Conservation (phyloP, 2,329 filamentous ascomycete genomes). For the Teratosphaeria destructans region DNA sequence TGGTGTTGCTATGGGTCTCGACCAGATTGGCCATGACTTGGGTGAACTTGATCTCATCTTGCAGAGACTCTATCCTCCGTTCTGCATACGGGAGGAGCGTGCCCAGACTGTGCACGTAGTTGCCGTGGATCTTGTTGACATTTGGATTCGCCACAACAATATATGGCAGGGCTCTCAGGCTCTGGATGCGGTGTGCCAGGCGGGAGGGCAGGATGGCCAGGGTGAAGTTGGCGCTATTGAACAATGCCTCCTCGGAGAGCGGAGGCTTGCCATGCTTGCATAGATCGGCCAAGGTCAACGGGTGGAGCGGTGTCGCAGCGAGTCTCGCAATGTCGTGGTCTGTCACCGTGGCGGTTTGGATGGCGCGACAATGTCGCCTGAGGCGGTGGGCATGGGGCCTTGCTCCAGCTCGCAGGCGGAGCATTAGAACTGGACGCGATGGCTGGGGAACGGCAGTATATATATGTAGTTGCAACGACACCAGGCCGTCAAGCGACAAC, state of each 20-base stretch:
- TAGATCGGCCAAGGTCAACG: conserved; percentile 75
- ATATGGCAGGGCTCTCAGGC: conserved; percentile 84
- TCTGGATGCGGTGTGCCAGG: conserved; percentile 86
- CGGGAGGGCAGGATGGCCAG: conserved; percentile 84
- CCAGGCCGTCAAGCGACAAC: background rate
- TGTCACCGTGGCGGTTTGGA: conserved; percentile 35
- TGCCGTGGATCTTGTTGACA: conserved; percentile 87
- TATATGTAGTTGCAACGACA: background rate
- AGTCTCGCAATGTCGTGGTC: conserved; percentile 72
- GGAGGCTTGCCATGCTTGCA: conserved; percentile 84
- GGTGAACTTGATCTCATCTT: conserved; percentile 85
- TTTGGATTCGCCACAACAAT: conserved; percentile 98
- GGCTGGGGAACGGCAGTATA: background rate
- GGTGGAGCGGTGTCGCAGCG: conserved; percentile 66
- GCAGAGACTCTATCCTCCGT: conserved; percentile 60
- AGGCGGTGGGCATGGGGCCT: conserved; percentile 9
- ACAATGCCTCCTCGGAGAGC: conserved; percentile 65
- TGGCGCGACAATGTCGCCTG: conserved; percentile 1
- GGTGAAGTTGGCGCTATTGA: conserved; percentile 91
- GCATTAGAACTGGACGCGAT: conserved; percentile 12
- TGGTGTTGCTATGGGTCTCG: conserved; percentile 86
- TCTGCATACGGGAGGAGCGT: conserved; percentile 79
- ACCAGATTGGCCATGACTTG: conserved; percentile 92
- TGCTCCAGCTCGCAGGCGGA: conserved; percentile 18
- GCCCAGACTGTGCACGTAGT: conserved; percentile 87